These are phyloP conservation scores for Heritiera fomes DNA, from an alignment of 345 rosid genomes.

Conservation along the genomic window DNA sequence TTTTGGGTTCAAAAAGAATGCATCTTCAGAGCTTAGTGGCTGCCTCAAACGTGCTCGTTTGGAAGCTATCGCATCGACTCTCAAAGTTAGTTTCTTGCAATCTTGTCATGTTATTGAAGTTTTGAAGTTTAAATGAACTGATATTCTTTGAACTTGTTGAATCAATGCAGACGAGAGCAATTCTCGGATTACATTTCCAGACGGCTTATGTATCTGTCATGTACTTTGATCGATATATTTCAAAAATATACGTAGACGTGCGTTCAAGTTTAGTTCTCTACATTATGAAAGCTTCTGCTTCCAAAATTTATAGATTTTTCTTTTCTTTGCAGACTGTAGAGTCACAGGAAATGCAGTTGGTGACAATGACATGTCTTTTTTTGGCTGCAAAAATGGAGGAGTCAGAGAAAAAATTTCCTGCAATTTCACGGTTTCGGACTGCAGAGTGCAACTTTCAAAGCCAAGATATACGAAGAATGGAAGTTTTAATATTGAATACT, in stretches of 20 bases:
- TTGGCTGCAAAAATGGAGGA: slow-evolving; percentile 72
- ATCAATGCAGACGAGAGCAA: slow-evolving; percentile 44
- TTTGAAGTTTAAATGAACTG: background rate
- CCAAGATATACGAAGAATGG: slow-evolving; percentile 60
- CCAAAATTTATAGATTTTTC: background rate
- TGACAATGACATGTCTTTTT: slow-evolving; percentile 63
- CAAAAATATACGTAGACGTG: slow-evolving; percentile 3
- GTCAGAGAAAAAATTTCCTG: slow-evolving; percentile 35
- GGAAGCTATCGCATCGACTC: slow-evolving; percentile 57
- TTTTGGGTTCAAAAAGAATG: slow-evolving; percentile 32
- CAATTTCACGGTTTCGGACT: slow-evolving; percentile 43
- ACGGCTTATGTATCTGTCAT: slow-evolving; percentile 54
- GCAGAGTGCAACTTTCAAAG: slow-evolving; percentile 39
- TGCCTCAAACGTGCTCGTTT: slow-evolving; percentile 42
- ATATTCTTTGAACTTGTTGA: background rate
- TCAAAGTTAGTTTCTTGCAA: slow-evolving; percentile 39
- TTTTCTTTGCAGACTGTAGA: slow-evolving; percentile 16
- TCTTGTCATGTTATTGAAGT: background rate
- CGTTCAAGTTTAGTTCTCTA: slow-evolving; percentile 15
- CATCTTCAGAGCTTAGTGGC: slow-evolving; percentile 26
- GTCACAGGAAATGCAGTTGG: slow-evolving; percentile 27
- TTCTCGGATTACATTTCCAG: slow-evolving; percentile 43
- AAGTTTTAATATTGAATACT: slow-evolving; percentile 58
- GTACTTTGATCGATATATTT: slow-evolving; percentile 60
- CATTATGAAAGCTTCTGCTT: background rate